Base-by-base conservation (phyloP, 73 alveolate genomes). In the Uronychia binucleata region DNA sequence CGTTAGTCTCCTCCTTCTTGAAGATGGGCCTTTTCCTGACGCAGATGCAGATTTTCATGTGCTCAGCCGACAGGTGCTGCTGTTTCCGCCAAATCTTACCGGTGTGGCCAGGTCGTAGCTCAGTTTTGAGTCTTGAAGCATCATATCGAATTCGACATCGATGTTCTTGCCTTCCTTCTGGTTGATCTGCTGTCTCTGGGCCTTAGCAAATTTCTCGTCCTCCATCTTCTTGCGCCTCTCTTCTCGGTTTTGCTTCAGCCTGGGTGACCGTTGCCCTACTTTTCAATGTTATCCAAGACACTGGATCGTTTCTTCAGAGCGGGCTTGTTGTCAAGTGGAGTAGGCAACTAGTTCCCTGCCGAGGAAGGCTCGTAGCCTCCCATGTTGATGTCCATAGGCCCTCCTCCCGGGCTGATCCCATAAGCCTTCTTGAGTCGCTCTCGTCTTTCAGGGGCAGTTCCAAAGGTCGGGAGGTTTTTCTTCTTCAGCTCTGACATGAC, bases 11-110 rank as follows among this genome's bases (percentile, higher is more conserved):
- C 82, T 98, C 99, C 84, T 96, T 96, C 58, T 94, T 92, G 84
- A 94, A 96, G 34, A 98, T 90, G 46, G 99, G 99, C 83, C 99
- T 90, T 87, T 98, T 98, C 79, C 99, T 88, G 25, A 98, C 99
- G 84, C 99, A 98, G 13, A 98, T 99, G 80, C 98, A 93, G 58
- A 98, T 92, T 88, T 97, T 97, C 78, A 97, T 81, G 28, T 96
- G 83, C 33, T 83, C 88, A 28, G 91, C 89, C 8, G 97, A 94
- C 33, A 74, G 77, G 85, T 89, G 98, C 82, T 85, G 77, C 80
- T 81, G 92, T 32, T 80, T 93, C 59, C 31, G 75, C 58, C 78
- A 35, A 31, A 59, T 84, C 34, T 74, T 27, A 33, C 83, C 86
- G 0, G 78, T 58, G 31, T 5, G 25, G 88, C 77, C 60, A 91